Base-by-base conservation (phyloP, 2,329 filamentous ascomycete species). In the Scedosporium dehoogii region DNA sequence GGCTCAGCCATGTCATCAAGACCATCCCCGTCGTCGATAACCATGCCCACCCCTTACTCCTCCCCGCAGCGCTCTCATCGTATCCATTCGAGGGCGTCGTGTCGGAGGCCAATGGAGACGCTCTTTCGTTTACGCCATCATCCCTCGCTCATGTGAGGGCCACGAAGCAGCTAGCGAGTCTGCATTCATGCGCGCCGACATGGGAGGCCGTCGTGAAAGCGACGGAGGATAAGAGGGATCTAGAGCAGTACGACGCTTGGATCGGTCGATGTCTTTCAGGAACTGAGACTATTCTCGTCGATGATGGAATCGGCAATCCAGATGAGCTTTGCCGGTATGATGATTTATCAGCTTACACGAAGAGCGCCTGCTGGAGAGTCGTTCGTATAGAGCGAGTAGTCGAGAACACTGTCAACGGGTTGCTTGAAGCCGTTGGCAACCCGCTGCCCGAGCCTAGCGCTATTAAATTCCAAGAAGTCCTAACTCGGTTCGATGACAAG, bases 331-430 rank as follows among this genome's bases (percentile, higher is more conserved):
- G 89, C 66, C 71, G 78, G 0, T 89, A 85, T 67, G 69, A 75
- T 4, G 89, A 85, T 82, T 87, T 91, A 70, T 81, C 88, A 70
- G 75, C 79, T 23, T 89, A 89, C 66, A 87, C 86, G 0, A 76
- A 78, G 21, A 84, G 83, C 61, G 76, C 80, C 6, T 89, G 85
- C 67, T 89, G 85, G 72, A 83, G 89, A 27, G 91, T 96, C 61
- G 85, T 93, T 18, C 83, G 90, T 7, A 89, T 96, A 65, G 91
- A 96, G 73, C 81, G 84, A 1, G 70, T 92, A 1, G 90, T 89
- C 0, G 83, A 85, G 42, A 76, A 82, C 9, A 76, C 91, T 65
- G 79, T 87, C 66, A 65, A 68, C 2, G 63, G 74, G 14, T 73
- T 70, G 3, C 69, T 68, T 23, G 65, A 65, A 0, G 73, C 69